Base-by-base conservation (phyloP, 1,139 yeast species). In the Pichia sp. region DNA sequence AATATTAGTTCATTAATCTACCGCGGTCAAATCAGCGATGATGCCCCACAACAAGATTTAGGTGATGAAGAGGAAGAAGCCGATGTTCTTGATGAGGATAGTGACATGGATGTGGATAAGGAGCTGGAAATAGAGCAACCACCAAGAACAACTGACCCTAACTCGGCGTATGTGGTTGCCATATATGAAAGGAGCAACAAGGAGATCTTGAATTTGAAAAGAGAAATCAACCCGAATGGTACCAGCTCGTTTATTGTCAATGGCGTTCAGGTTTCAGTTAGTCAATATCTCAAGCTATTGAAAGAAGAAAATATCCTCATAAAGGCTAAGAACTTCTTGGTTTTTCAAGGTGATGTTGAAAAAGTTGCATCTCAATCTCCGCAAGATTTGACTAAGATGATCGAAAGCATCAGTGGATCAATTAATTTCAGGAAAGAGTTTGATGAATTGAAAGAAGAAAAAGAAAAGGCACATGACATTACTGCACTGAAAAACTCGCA, bases 331-430 rank as follows among this genome's bases (percentile, higher is more conserved):
- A 92, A 95, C 69, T 93, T 93, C 66, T 73, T 93, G 60, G 98
- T 95, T 16, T 92, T 93, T 68, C 99, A 93, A 73, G 99, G 99
- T 55, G 98, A 93, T 67, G 96, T 93, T 49, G 99, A 93, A 68
- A 87, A 86, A 62, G 85, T 93, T 52, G 99, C 99, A 0, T 80
- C 96, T 2, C 96, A 92, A 67, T 83, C 93, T 0, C 83, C 98
- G 0, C 71, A 73, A 46, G 96, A 90, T 49, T 75, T 93, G 58
- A 82, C 96, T 3, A 77, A 74, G 50, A 71, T 92, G 60, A 74
- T 95, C 54, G 99, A 93, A 70, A 84, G 83, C 30, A 83, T 93
- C 33, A 86, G 95, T 59, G 97, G 97, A 0, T 87, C 97, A 0
- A 72, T 73, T 6, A 95, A 88, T 50, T 81, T 71, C 62, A 77